These are phyloP conservation scores for Trichoderma gamsii DNA, from an alignment of 495 filamentous ascomycete species.

Conservation along the genomic window DNA sequence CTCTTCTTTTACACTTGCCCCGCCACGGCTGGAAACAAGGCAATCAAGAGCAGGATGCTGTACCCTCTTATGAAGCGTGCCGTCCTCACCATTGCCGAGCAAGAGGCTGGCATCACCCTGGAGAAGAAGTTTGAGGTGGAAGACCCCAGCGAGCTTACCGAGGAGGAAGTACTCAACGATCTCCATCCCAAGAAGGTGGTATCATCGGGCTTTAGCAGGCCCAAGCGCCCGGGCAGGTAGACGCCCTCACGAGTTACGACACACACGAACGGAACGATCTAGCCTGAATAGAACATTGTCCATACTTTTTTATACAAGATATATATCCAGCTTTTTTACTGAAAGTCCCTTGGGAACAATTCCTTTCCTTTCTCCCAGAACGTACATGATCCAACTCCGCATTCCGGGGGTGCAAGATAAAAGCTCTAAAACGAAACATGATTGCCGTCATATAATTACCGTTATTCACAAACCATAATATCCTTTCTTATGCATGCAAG, in stretches of 20 bases:
- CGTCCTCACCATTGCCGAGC: constrained; percentile 60
- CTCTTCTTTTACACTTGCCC: constrained; percentile 96
- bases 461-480: neutral
- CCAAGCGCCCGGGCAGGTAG: constrained; percentile 74
- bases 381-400: neutral
- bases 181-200: constrained; percentile 65
- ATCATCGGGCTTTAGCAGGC: constrained; percentile 72
- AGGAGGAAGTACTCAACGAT: constrained; percentile 62
- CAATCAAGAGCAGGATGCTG: constrained; percentile 91
- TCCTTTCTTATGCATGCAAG: neutral
- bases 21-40: constrained; percentile 50
- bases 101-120: constrained; percentile 63
- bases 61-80: constrained; percentile 78
- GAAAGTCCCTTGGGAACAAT: neutral
- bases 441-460: neutral
- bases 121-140: constrained; percentile 64
- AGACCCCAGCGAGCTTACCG: constrained; percentile 72
- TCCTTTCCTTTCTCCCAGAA: neutral
- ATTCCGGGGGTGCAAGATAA: neutral
- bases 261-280: constrained; percentile 7
- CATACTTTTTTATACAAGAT: constrained; percentile 8
- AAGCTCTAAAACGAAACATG: neutral
- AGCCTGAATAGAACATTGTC: constrained; percentile 13
- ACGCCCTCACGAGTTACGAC: constrained; percentile 2
- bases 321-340: neutral